Percentiles rank a stretch among this genome's conserved stretches.
Evolutionary conservation across 202 grass and related monocot genomes (phyloP).

Genomic region (Schoenoplectus triqueter): DNA sequence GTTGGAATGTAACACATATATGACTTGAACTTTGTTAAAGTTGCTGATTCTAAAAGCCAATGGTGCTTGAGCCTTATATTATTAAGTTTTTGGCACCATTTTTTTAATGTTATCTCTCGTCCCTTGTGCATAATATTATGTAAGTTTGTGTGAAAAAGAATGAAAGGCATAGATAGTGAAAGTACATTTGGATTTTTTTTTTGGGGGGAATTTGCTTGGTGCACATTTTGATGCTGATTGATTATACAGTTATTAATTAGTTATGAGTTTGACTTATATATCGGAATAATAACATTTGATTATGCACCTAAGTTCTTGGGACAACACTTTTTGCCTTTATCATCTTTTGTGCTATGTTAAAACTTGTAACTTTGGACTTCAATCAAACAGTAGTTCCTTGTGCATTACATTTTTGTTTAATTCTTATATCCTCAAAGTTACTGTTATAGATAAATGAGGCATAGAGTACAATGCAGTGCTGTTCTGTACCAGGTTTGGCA

Average conservation of each 20-base stretch:
- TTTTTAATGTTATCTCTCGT: too few species aligned
- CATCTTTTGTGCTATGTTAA: background rate
- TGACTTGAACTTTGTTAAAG: background rate
- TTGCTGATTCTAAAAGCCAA: background rate
- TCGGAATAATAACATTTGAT: background rate
- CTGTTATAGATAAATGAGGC: background rate
- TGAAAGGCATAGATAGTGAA: background rate
- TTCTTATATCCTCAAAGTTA: background rate
- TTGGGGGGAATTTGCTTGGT: background rate
- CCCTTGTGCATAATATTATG: background rate
- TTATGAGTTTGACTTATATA: background rate
- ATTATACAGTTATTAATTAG: background rate
- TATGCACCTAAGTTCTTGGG: background rate
- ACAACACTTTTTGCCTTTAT: background rate
- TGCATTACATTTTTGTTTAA: background rate
- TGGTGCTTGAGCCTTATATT: background rate
- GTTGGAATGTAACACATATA: conserved; percentile 1
- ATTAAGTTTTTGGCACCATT: background rate
- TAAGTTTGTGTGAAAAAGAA: background rate
- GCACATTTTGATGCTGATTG: background rate
- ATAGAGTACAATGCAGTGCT: background rate
- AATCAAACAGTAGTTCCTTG: background rate
- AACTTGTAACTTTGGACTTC: conserved; percentile 10
- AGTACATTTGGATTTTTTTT: background rate
- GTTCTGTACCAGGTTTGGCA: background rate